Conservation (phyloP, 768 basidiomycete species). For the Mycena albidolilacea region DNA sequence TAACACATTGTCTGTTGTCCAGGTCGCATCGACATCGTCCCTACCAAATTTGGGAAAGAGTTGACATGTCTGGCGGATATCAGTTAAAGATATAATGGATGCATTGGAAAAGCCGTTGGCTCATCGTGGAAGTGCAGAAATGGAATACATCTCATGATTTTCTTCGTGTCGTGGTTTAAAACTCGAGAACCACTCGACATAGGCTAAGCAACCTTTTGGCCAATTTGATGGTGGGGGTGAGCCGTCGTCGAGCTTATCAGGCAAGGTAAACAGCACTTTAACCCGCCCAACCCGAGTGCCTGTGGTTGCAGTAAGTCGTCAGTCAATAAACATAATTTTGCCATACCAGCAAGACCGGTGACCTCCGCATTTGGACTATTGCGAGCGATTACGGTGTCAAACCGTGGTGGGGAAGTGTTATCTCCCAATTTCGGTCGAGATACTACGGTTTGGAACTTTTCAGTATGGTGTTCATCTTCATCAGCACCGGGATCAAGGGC, state of each 20-base stretch:
- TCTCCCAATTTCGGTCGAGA: neutral
- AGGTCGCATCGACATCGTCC: neutral
- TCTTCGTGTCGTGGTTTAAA: conserved; percentile 10
- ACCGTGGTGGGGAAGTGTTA: conserved; percentile 29
- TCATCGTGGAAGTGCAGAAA: conserved; percentile 2
- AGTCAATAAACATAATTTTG: neutral
- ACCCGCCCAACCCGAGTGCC: conserved; percentile 1
- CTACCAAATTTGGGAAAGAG: too few species aligned
- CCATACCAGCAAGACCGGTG: conserved; percentile 41
- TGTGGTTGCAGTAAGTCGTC: too few species aligned
- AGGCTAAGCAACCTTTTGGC: conserved; percentile 27
- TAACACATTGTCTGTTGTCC: conserved; percentile 40
- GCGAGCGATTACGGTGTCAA: conserved; percentile 46
- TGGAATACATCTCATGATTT: conserved; percentile 38
- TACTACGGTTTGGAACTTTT: conserved; percentile 1
- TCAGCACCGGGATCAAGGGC: too few species aligned
- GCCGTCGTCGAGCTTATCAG: neutral
- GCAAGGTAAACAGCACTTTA: conserved; percentile 2
- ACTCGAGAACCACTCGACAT: conserved; percentile 14
- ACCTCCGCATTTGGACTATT: conserved; percentile 39
- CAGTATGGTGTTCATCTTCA: conserved; percentile 11
- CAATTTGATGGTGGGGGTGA: conserved; percentile 30
- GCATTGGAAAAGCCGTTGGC: neutral
- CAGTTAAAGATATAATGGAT: neutral
- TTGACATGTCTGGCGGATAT: too few species aligned